phyloP scores from a whole-genome alignment of 768 basidiomycete species.

The Strobilomyces dryophilus region DNA sequence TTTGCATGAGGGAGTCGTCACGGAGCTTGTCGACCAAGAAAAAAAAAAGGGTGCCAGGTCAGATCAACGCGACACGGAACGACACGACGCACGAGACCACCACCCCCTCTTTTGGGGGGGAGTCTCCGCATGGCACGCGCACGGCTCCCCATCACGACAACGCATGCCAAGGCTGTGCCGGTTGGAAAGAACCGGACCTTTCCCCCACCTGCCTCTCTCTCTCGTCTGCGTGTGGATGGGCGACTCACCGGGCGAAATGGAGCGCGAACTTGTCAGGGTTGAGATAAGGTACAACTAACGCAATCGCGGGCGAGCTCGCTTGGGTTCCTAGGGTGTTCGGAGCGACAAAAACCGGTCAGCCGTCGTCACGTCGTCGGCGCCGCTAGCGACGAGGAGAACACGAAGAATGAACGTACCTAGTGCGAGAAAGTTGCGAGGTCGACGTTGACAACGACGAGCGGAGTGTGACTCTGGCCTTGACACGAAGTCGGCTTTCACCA shows the following conservation, averaged over 20 bases:
- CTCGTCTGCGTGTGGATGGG: not conserved
- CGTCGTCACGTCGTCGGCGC: not conserved
- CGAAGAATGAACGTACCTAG: slow-evolving; percentile 17
- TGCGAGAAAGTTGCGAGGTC: slow-evolving; percentile 17
- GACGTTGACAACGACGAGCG: slow-evolving; percentile 29
- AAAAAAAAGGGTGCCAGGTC: slow-evolving; percentile 9
- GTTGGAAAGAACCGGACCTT: slow-evolving; percentile 4
- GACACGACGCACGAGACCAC: slow-evolving; percentile 18
- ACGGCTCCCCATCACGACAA: slow-evolving; percentile 31
- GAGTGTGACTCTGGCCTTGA: slow-evolving; percentile 24
- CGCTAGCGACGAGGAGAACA: not conserved
- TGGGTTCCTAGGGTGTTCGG: slow-evolving; percentile 20
- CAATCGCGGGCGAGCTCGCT: slow-evolving; percentile 27
- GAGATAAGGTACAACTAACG: slow-evolving; percentile 15
- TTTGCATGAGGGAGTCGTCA: slow-evolving; percentile 62
- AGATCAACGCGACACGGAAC: not conserved
- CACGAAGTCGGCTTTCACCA: slow-evolving; percentile 24
- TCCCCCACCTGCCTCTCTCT: too few species aligned
- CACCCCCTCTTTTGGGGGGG: slow-evolving; percentile 15
- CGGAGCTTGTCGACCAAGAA: slow-evolving; percentile 2
- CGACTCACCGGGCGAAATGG: slow-evolving; percentile 22
- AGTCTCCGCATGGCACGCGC: slow-evolving; percentile 7
- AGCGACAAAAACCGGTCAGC: slow-evolving; percentile 23
- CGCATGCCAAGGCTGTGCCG: slow-evolving; percentile 22
- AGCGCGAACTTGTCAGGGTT: slow-evolving; percentile 20